Evolutionary conservation across 371 early-diverging fungal species (phyloP), one percentile per base, ranked within the genome.

Genomic region (Lichtheimia ramosa): DNA sequence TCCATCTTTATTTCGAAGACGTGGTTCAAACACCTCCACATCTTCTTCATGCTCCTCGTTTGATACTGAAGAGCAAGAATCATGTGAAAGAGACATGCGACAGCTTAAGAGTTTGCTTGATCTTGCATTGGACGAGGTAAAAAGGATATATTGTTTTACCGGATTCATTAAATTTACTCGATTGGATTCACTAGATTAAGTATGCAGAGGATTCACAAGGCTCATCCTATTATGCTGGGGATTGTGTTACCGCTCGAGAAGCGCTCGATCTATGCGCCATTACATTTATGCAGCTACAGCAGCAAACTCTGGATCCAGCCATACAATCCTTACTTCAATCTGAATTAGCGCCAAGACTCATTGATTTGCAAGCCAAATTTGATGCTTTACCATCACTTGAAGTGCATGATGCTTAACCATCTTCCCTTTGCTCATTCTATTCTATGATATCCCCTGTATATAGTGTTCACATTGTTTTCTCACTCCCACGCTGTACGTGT

Each of bases 191-290:
- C 43, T 54, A 71, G 70, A 58, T 75, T 18, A 63, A 68, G 39
- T 75, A 68, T 60, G 76, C 76, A 24, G 67, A 70, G 53, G 76
- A 75, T 59, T 75, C 76, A 0, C 63, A 58, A 39, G 76, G 76
- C 28, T 73, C 76, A 43, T 61, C 65, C 6, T 75, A 75, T 59
- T 75, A 75, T 49, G 61, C 68, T 42, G 76, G 76, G 24, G 76
- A 75, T 59, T 61, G 66, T 15, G 62, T 66, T 7, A 58, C 76
- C 5, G 76, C 76, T 20, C 68, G 67, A 49, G 76, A 75, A 59
- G 76, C 76, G 16, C 51, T 75, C 3, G 64, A 73, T 56, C 56
- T 62, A 23, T 75, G 66, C 48, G 55, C 62, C 15, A 65, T 53
- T 52, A 59, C 64, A 13, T 75, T 65, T 41, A 61, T 67, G 39